A percentile compares a stretch with the other conserved stretches of the same genome.
Evolutionary conservation across 768 basidiomycete species (phyloP).

Genomic region (Serpula lacrymans): DNA sequence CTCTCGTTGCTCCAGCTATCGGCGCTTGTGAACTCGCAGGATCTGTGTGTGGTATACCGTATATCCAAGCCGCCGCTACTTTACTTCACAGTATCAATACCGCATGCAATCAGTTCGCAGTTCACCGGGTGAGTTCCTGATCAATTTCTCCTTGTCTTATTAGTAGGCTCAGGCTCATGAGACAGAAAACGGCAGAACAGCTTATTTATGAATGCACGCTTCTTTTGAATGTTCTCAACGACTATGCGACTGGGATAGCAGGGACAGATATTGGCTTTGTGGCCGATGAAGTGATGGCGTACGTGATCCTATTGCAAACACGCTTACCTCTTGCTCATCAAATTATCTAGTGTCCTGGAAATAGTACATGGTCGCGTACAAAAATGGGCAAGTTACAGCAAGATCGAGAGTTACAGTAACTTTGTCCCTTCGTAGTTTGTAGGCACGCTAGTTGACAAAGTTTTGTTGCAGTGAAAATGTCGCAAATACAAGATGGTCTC

Average conservation of each 20-base stretch:
- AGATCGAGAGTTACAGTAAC: slow-evolving; percentile 37
- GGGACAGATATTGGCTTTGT: slow-evolving; percentile 39
- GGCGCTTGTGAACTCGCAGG: slow-evolving; percentile 41
- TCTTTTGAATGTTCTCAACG: slow-evolving; percentile 37
- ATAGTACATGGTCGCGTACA: slow-evolving; percentile 36
- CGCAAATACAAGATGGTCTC: slow-evolving; percentile 45
- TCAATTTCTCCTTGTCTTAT: slow-evolving; percentile 4
- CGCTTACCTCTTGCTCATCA: background rate
- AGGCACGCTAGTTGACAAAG: background rate
- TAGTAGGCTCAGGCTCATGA: slow-evolving; percentile 1
- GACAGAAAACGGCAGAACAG: slow-evolving; percentile 40
- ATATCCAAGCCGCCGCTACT: slow-evolving; percentile 40
- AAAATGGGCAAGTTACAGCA: slow-evolving; percentile 37
- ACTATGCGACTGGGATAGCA: slow-evolving; percentile 35
- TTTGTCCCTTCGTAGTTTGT: slow-evolving; percentile 10
- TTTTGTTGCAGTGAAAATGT: slow-evolving; percentile 36
- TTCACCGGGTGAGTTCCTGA: slow-evolving; percentile 42
- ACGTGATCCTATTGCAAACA: too few species aligned
- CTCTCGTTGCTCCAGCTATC: slow-evolving; percentile 13
- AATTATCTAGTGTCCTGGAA: slow-evolving; percentile 35
- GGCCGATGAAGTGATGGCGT: slow-evolving; percentile 45
- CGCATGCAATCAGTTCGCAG: slow-evolving; percentile 42
- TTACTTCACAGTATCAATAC: slow-evolving; percentile 42
- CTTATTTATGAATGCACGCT: slow-evolving; percentile 40
- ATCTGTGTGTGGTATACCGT: slow-evolving; percentile 42